Evolutionary conservation across 495 filamentous ascomycete genomes (phyloP).

Genomic region (Aspergillus affinis): DNA sequence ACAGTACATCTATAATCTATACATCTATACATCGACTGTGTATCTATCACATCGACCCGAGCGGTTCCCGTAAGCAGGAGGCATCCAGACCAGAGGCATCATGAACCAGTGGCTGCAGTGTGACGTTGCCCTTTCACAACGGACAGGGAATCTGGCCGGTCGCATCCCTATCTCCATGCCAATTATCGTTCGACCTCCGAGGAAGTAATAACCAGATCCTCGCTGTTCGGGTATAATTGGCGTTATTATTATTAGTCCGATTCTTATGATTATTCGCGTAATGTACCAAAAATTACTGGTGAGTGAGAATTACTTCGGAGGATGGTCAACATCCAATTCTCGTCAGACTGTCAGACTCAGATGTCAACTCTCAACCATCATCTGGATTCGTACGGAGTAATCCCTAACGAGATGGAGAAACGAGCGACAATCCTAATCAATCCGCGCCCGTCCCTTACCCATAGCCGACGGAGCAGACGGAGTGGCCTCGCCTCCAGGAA

Average conservation of each 20-base stretch:
- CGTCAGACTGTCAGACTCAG: too few relatives aligned
- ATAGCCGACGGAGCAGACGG: constrained; percentile 2
- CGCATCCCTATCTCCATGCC: constrained; percentile 10
- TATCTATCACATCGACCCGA: neutral
- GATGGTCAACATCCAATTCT: too few relatives aligned
- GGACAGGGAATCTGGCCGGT: constrained; percentile 18
- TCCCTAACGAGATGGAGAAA: neutral
- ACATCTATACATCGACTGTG: too few relatives aligned
- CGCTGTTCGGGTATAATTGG: too few relatives aligned
- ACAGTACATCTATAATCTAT: too few relatives aligned
- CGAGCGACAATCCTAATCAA: neutral
- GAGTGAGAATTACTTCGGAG: too few relatives aligned
- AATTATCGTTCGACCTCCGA: neutral
- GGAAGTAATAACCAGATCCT: neutral
- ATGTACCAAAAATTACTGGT: too few relatives aligned
- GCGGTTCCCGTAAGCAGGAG: neutral
- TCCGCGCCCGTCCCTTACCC: neutral
- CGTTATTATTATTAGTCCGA: too few relatives aligned
- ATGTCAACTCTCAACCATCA: too few relatives aligned
- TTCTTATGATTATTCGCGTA: too few relatives aligned
- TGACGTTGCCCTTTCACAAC: constrained; percentile 1
- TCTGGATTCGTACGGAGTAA: neutral
- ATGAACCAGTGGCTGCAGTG: neutral
- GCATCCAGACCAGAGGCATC: neutral
- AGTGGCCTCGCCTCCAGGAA: neutral